Base-by-base conservation (phyloP, 768 basidiomycete species). In the Suillus fuscotomentosus region DNA sequence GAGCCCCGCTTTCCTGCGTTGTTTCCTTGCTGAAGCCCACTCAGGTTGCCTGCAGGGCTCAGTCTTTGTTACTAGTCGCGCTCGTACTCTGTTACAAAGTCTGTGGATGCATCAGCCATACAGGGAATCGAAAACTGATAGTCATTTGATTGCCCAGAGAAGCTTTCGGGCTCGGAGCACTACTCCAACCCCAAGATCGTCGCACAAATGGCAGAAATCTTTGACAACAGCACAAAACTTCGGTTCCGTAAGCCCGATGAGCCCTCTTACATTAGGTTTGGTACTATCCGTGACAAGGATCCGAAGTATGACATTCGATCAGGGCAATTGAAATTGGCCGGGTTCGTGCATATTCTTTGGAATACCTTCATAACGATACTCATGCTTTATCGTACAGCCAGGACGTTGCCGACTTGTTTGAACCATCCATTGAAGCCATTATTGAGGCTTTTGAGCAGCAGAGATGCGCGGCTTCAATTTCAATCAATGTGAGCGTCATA, bases 331-430 rank as follows among this genome's bases (percentile, higher is more conserved):
- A 75, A 73, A 60, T 61, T 82, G 24, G 27, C 72, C 3, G 79
- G 78, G 81, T 82, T 61, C 47, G 73, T 45, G 31, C n/a, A 3
- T n/a, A 10, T 24, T 36, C 24, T 1, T 2, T 27, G 1, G 8
- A 54, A n/a, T 14, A 38, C 20, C 15, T 3, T 24, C 3, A n/a
- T 5, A 3, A 20, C 24, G 9, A 38, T 13, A 63, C 2, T 10
- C 0, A 54, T 4, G 7, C 38, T 38, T 5, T 7, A 3, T 31
- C 3, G 1, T 54, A 14, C 61, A 82, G 82, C 5, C 60, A 68
- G 7, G 75, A 79, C 11, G 72, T 84, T 5, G 76, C 74, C 2
- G 65, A 62, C 2, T 79, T 82, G 54, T 85, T 85, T 63, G 76
- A 80, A 47, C 80, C 79, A 0, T 82, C 82, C 0, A 67, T 83